Base-by-base conservation (phyloP, 352 stramenopile species). In the Phytophthora crassamura region DNA sequence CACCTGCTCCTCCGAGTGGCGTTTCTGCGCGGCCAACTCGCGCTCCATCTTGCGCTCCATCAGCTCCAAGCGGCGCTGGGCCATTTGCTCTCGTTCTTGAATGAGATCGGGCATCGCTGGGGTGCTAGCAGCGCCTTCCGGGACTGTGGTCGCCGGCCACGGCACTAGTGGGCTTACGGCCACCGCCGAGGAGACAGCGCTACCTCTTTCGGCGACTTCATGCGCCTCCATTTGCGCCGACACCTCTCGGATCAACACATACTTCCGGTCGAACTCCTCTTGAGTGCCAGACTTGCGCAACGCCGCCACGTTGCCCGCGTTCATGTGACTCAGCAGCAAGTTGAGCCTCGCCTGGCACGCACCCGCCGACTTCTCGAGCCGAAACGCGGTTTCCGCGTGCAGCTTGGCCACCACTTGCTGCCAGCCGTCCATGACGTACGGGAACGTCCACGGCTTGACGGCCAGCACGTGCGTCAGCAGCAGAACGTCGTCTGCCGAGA, bases 401-500 rank as follows among this genome's bases (percentile, higher is more conserved):
- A 77, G 25, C 7, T 43, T 42, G n/a, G 66, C 50, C 11, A 40
- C 39, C 35, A 77, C 65, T 39, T 72, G 32, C 36, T 70, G 64
- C 69, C 69, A 77, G 5, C 64, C 68, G 39, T 77, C 60, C 64
- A 78, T 72, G 3, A 38, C 40, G 16, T 63, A 60, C 11, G 51
- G 30, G 33, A 59, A 66, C 11, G 14, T 28, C 70, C 70, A 78
- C 18, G 70, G 70, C 39, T 78, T 73, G 6, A 40, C 34, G 3
- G 22, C 12, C 51, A 75, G 42, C 57, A 66, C 61, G 10, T 72
- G 51, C 15, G 56, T 62, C 25, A 75, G 57, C 47, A 78, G 47
- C 48, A 73, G 35, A 35, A 78, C 56, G 35, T 75, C 70, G 34
- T 75, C 70, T 20, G 66, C 54, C 8, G 70, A 67, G 14, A 74